Conservation (phyloP, 495 filamentous ascomycete genomes). For the Bacidia gigantensis region DNA sequence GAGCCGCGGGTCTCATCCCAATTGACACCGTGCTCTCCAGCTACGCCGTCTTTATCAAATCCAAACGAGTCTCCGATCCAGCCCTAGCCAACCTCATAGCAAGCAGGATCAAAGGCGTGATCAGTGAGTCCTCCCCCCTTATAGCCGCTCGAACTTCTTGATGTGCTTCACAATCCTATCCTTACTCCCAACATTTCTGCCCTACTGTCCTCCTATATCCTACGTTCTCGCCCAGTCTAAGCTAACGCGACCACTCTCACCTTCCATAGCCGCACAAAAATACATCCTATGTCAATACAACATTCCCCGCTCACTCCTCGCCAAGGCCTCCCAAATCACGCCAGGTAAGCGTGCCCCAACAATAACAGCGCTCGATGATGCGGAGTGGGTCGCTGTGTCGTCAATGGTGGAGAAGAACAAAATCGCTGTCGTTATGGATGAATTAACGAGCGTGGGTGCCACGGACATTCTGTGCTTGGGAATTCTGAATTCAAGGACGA, state of each 20-base stretch:
- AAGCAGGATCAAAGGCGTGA: constrained; percentile 76
- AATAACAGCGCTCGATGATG: constrained; percentile 71
- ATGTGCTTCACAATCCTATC: too few species aligned
- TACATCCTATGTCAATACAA: constrained; percentile 97
- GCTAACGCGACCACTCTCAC: constrained; percentile 10
- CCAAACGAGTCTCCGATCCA: constrained; percentile 66
- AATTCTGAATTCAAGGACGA: constrained; percentile 65
- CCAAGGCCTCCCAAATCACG: constrained; percentile 60
- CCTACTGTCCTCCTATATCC: not conserved
- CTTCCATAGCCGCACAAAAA: constrained; percentile 60
- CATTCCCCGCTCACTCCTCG: constrained; percentile 53
- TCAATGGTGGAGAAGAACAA: constrained; percentile 88
- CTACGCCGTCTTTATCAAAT: constrained; percentile 83
- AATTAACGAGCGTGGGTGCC: constrained; percentile 65
- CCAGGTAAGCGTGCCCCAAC: constrained; percentile 93
- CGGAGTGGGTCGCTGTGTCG: constrained; percentile 84
- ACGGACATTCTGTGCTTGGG: constrained; percentile 76
- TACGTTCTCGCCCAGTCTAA: not conserved
- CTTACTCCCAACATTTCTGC: not conserved
- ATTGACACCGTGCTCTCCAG: constrained; percentile 86
- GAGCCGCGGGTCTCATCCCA: constrained; percentile 85
- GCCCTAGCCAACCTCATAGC: constrained; percentile 68
- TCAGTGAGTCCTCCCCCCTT: constrained; percentile 41
- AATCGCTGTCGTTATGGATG: constrained; percentile 84
- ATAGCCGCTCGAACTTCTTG: too few species aligned